phyloP scores from a whole-genome alignment of 139 green algal genomes.

The Chlamydomonas schloesseri region DNA sequence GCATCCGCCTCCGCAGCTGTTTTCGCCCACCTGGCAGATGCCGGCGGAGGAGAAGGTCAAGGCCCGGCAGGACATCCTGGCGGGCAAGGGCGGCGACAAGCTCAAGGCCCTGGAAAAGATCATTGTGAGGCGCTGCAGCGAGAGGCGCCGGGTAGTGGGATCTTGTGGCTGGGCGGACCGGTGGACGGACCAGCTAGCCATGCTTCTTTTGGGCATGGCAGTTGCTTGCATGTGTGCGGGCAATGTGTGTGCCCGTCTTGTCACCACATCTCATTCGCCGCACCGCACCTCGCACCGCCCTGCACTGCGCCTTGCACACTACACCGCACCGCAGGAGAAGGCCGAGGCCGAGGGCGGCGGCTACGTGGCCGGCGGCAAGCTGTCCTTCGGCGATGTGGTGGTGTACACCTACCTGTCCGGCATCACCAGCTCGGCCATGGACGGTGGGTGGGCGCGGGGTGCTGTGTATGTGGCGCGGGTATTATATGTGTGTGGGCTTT shows the following conservation, averaged over 20 bases:
- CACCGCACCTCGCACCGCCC: too few relatives aligned
- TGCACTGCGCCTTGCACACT: too few relatives aligned
- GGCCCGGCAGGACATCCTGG: slow-evolving; percentile 46
- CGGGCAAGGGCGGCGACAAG: slow-evolving; percentile 43
- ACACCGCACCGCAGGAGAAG: too few relatives aligned
- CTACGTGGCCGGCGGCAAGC: slow-evolving; percentile 26
- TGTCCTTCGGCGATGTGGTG: slow-evolving; percentile 42
- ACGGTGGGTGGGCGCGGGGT: slow-evolving; percentile 37
- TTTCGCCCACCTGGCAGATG: neutral
- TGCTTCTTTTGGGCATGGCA: too few relatives aligned
- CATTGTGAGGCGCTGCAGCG: slow-evolving; percentile 16
- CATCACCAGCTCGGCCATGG: slow-evolving; percentile 27
- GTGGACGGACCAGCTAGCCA: too few relatives aligned
- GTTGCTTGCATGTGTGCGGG: too few relatives aligned
- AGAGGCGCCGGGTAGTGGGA: too few relatives aligned
- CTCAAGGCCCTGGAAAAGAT: slow-evolving; percentile 45
- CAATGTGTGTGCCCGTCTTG: too few relatives aligned
- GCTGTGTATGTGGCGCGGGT: too few relatives aligned
- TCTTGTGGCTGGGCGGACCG: too few relatives aligned
- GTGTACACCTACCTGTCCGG: slow-evolving; percentile 30
- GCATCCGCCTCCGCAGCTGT: neutral
- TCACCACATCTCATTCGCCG: too few relatives aligned
- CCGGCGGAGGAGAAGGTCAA: slow-evolving; percentile 50
- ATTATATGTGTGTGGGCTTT: too few relatives aligned
- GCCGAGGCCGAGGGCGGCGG: neutral